Base-by-base conservation (phyloP, 2,329 filamentous ascomycete genomes). In the Aspergillus fumigatus region DNA sequence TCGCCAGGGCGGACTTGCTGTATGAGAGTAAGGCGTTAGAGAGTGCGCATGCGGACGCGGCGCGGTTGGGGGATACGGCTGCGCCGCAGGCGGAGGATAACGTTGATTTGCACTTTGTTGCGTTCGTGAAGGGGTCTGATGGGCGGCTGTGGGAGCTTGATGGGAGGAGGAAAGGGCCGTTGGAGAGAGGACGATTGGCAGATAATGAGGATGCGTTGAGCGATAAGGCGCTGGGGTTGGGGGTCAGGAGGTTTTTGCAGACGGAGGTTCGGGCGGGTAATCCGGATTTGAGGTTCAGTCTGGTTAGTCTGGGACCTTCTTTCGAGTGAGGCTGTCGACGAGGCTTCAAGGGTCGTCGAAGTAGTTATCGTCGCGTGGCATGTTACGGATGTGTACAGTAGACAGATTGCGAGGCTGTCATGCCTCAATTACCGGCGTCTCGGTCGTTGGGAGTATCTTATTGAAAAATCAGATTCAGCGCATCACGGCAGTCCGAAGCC, bases 81-180 rank as follows among this genome's bases (percentile, higher is more conserved):
- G 90, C 92, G 1, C 93, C 94, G 0, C 77, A 83, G 53, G 90
- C 91, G 8, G 82, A 86, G n/a, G 89, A 90, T 66, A 84, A 88
- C 64, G 82, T 96, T n/a, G 93, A 97, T 70, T 80, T 97, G 65
- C 94, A 99, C 78, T 97, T 96, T 72, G 93, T 97, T 49, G 94
- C 90, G 69, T 99, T 97, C 74, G 89, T 94, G 52, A 94, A 92
- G 78, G 83, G 82, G 2, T 76, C 75, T 52, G 85, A 89, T 71
- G 87, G 87, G 54, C 82, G 82, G 6, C 79, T 95, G 45, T 95
- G 89, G 85, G 91, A 95, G 76, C 73, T 95, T 66, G 90, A 95
- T 73, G 91, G 91, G 1, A 73, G 81, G 23, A 79, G 88, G 50
- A 88, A 87, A 65, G 90, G 90, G 0, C 90, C 90, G 0, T 74